Evolutionary conservation across 305 asterid genomes (phyloP).

Genomic region (Petunia hybrid): DNA sequence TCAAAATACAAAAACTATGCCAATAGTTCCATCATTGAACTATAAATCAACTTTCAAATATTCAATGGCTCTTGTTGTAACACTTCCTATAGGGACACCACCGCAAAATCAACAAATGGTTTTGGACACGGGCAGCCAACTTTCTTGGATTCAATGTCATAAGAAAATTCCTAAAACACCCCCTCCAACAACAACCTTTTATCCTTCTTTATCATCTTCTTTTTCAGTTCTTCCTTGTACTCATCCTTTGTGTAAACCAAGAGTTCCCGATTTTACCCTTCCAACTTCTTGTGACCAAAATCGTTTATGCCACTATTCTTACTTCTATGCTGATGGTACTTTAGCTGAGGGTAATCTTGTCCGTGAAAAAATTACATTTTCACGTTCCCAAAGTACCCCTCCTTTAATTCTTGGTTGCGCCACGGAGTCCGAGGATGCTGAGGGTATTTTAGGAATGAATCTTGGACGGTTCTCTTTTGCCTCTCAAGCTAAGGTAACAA

Average conservation of each 20-base stretch:
- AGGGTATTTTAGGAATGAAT: slow-evolving; percentile 96
- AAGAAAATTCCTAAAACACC: slow-evolving; percentile 54
- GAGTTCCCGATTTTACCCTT: slow-evolving; percentile 86
- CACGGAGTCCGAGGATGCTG: slow-evolving; percentile 59
- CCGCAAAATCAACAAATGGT: slow-evolving; percentile 93
- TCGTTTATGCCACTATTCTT: slow-evolving; percentile 79
- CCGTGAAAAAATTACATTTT: slow-evolving; percentile 67
- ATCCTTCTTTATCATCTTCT: slow-evolving; percentile 83
- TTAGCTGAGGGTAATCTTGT: slow-evolving; percentile 93
- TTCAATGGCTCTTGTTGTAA: slow-evolving; percentile 83
- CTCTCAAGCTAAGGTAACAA: slow-evolving; percentile 71
- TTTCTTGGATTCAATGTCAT: slow-evolving; percentile 93
- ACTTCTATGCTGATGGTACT: slow-evolving; percentile 92
- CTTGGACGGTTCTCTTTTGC: slow-evolving; percentile 77
- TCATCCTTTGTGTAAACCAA: slow-evolving; percentile 78
- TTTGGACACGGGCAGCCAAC: slow-evolving; percentile 94
- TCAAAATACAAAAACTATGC: background rate
- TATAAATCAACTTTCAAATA: slow-evolving; percentile 65
- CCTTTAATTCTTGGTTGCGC: slow-evolving; percentile 91
- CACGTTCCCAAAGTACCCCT: slow-evolving; percentile 71
- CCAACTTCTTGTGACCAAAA: slow-evolving; percentile 85
- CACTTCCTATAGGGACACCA: slow-evolving; percentile 95
- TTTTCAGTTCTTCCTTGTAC: slow-evolving; percentile 83
- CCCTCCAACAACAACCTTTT: slow-evolving; percentile 58
- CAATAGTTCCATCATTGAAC: slow-evolving; percentile 42